Conservation (phyloP, 2,329 filamentous ascomycete genomes). For the Cercospora beticola region DNA sequence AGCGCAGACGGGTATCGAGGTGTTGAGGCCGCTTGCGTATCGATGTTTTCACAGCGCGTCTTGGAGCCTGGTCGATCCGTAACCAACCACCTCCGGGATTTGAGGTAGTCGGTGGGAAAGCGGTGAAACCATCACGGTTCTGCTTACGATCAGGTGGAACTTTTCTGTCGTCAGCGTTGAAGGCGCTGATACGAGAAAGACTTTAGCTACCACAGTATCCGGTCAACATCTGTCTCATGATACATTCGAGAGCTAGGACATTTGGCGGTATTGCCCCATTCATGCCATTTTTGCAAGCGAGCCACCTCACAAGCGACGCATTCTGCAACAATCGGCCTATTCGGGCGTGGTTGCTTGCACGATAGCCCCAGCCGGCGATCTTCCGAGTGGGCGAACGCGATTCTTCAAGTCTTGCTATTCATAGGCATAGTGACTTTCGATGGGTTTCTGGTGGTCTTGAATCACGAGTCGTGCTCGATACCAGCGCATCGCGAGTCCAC, state of each 20-base stretch:
- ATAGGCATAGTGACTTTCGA: not conserved
- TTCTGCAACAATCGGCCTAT: not conserved
- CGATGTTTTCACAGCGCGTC: not conserved
- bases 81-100: not conserved
- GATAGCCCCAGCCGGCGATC: not conserved
- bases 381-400: not conserved
- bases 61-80: not conserved
- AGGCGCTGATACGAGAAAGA: not conserved
- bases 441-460: not conserved
- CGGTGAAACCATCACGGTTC: not conserved
- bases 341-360: not conserved
- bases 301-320: not conserved
- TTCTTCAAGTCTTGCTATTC: not conserved
- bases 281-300: not conserved
- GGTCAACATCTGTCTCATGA: not conserved
- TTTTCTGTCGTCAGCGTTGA: not conserved
- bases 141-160: not conserved
- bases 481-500: not conserved
- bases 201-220: not conserved
- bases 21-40: not conserved
- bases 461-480: not conserved
- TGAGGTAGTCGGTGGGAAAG: not conserved
- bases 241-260: not conserved
- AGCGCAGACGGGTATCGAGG: not conserved
- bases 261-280: not conserved